These are phyloP conservation scores for Handroanthus guayacan DNA, from an alignment of 257 asterid species.

Conservation along the genomic window DNA sequence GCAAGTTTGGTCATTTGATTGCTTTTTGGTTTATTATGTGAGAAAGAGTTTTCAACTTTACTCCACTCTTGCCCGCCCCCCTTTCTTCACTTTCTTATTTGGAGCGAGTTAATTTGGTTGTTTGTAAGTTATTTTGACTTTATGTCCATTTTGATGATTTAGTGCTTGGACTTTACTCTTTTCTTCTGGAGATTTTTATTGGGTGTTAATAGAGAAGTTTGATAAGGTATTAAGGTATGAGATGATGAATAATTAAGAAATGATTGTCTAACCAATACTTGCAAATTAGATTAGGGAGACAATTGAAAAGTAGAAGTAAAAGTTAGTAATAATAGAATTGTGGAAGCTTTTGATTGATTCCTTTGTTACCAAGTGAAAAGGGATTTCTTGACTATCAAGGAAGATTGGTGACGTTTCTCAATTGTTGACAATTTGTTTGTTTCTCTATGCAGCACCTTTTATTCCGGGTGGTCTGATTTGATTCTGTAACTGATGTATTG, in stretches of 20 bases:
- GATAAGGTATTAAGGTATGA: constrained; percentile 4
- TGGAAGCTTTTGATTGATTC: constrained; percentile 21
- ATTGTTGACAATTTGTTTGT: constrained; percentile 34
- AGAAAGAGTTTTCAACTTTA: background rate
- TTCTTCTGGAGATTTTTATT: background rate
- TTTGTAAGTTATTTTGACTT: background rate
- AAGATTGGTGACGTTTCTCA: constrained; percentile 28
- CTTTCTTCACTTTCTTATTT: background rate
- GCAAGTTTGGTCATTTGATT: constrained; percentile 23
- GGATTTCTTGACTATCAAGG: constrained; percentile 29
- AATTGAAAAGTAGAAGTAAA: background rate
- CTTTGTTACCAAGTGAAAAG: constrained; percentile 27
- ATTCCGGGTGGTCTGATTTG: constrained; percentile 18
- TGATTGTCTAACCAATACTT: constrained; percentile 1
- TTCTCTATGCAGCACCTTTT: constrained; percentile 44
- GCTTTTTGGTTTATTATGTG: constrained; percentile 9
- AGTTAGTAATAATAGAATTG: background rate
- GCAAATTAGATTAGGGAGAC: constrained; percentile 12
- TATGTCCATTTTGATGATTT: constrained; percentile 8
- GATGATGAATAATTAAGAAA: background rate
- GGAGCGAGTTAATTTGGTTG: constrained; percentile 6
- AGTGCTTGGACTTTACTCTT: constrained; percentile 9
- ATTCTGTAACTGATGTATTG: constrained; percentile 48
- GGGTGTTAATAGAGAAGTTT: background rate
- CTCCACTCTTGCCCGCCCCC: background rate